Conservation (phyloP, 371 early-diverging fungal genomes). For the Rhizomucor pusillus region DNA sequence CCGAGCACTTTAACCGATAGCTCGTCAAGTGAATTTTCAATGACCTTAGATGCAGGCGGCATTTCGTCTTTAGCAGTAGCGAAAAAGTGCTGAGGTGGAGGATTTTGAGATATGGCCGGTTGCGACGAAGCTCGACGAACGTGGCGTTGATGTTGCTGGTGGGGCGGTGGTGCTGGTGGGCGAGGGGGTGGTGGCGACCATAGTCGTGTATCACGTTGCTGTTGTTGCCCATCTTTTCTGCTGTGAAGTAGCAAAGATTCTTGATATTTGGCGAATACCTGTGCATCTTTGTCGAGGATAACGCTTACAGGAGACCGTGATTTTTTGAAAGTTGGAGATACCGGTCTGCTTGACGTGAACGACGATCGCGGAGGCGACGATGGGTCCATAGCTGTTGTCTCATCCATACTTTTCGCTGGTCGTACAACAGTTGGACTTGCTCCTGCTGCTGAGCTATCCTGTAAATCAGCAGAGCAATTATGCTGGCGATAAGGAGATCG, state of each 20-base stretch:
- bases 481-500: conserved; percentile 23
- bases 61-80: not conserved
- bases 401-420: not conserved
- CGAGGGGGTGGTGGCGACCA: conserved; percentile 12
- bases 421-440: not conserved
- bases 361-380: conserved; percentile 5
- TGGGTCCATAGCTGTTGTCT: not conserved
- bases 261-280: conserved; percentile 22
- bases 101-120: conserved; percentile 6
- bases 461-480: not conserved
- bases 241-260: conserved; percentile 2
- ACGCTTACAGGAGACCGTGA: conserved; percentile 8
- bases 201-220: conserved; percentile 3
- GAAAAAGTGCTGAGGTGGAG: not conserved
- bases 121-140: conserved; percentile 14
- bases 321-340: conserved; percentile 1
- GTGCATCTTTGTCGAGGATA: conserved; percentile 27
- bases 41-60: not conserved
- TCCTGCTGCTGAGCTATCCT: not conserved
- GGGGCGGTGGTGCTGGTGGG: conserved; percentile 2
- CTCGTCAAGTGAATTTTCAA: conserved; percentile 6
- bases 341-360: not conserved
- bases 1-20: conserved; percentile 55
- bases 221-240: conserved; percentile 6
- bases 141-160: conserved; percentile 5